A percentile compares a stretch with the other conserved stretches of the same genome.
Conservation (phyloP, 2,329 filamentous ascomycete genomes). For the Ploettnerulaceae sp. region DNA sequence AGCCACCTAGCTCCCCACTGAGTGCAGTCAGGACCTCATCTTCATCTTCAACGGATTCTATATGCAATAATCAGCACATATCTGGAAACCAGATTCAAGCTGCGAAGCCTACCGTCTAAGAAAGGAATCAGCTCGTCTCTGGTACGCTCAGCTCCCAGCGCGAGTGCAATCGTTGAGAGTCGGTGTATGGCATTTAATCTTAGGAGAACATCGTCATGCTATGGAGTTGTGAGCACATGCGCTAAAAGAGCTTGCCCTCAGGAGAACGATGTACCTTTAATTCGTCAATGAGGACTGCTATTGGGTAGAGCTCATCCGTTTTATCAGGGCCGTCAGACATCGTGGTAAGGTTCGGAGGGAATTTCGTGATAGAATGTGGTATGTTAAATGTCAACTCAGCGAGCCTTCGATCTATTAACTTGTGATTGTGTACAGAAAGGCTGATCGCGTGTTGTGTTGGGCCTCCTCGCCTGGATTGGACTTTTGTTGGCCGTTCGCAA, state of each 20-base stretch:
- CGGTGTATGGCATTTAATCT: conserved; percentile 98
- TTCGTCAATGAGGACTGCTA: conserved; percentile 99
- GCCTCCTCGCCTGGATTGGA: conserved; percentile 17
- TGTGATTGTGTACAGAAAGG: conserved; percentile 19
- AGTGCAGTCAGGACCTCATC: conserved; percentile 96
- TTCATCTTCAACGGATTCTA: conserved; percentile 98
- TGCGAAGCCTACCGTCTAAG: conserved; percentile 70
- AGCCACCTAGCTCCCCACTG: conserved; percentile 92
- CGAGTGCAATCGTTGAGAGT: conserved; percentile 95
- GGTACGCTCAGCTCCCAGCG: conserved; percentile 91
- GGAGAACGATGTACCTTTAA: conserved; percentile 68
- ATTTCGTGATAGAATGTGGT: conserved; percentile 29
- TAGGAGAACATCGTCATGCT: conserved; percentile 98
- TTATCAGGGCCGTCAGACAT: conserved; percentile 89
- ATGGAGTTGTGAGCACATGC: conserved; percentile 24
- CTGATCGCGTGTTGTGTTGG: conserved; percentile 32
- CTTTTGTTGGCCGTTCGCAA: conserved; percentile 4
- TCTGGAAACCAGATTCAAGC: not conserved
- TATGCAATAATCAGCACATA: conserved; percentile 32
- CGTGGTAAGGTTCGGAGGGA: conserved; percentile 40
- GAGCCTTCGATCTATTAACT: conserved; percentile 33
- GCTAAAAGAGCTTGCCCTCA: not conserved
- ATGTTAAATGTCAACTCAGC: conserved; percentile 30
- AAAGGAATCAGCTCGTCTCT: conserved; percentile 98
- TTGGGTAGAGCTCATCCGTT: conserved; percentile 98